Percentiles rank a stretch among this genome's conserved stretches.
phyloP scores from a whole-genome alignment of 2,329 filamentous ascomycete genomes.

The Epichloe gansuensis region DNA sequence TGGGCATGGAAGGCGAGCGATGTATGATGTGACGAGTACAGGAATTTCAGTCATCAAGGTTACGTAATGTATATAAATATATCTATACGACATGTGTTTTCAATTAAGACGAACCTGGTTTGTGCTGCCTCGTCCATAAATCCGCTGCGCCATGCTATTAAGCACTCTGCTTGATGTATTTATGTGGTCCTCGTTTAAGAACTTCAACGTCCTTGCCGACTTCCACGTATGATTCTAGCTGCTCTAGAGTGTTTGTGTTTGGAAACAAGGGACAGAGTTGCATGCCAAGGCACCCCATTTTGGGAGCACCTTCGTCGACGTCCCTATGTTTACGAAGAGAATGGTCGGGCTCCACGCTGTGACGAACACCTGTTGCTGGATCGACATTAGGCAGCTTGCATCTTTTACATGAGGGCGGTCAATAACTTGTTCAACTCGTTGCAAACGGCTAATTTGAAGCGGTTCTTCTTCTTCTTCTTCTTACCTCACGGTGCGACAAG shows the following conservation, averaged over 20 bases:
- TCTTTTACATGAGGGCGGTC: constrained; percentile 15
- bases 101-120: neutral
- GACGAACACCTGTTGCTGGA: constrained; percentile 43
- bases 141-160: neutral
- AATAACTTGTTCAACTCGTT: neutral
- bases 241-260: constrained; percentile 12
- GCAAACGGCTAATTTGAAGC: neutral
- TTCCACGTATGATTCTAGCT: constrained; percentile 32
- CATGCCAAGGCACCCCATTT: constrained; percentile 49
- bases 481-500: constrained; percentile 52
- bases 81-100: neutral
- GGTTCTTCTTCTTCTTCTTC: constrained; percentile 15
- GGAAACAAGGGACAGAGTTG: constrained; percentile 47
- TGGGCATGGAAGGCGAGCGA: constrained; percentile 1
- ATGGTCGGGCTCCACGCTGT: constrained; percentile 42
- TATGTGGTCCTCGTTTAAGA: constrained; percentile 31
- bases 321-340: constrained; percentile 45
- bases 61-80: neutral
- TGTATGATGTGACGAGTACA: constrained; percentile 5
- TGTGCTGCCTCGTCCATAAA: neutral
- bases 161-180: constrained; percentile 19
- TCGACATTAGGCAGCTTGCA: constrained; percentile 63
- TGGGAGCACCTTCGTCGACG: constrained; percentile 47
- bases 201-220: constrained; percentile 45
- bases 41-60: constrained; percentile 1